Evolutionary conservation across 345 rosid genomes (phyloP).

Genomic region (Eucalyptus curtisii): DNA sequence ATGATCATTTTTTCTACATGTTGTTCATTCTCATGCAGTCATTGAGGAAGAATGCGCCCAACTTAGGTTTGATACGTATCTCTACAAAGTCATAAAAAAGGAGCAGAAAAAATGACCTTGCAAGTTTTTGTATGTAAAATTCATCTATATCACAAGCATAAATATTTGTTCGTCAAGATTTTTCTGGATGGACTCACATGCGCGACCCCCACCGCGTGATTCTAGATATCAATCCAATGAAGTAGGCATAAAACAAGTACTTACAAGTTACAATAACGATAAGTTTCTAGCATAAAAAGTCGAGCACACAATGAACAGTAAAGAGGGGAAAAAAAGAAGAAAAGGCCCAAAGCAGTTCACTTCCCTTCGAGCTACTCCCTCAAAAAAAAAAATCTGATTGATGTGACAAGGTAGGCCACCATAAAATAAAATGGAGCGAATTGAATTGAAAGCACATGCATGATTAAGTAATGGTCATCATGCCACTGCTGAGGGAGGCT

Average conservation of each 20-base stretch:
- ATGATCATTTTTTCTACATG: too few relatives aligned
- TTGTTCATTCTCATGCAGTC: too few relatives aligned
- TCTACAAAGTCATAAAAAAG: not conserved
- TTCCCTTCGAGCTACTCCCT: too few relatives aligned
- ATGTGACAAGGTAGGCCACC: too few relatives aligned
- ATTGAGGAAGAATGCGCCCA: accelerated
- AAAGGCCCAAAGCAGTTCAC: too few relatives aligned
- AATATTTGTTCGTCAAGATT: not conserved
- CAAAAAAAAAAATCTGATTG: too few relatives aligned
- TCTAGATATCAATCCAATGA: not conserved
- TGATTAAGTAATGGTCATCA: too few relatives aligned
- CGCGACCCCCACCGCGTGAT: not conserved
- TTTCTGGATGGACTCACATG: not conserved
- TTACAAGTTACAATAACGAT: not conserved
- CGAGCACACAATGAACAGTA: not conserved
- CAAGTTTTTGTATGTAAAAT: not conserved
- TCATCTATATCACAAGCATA: not conserved
- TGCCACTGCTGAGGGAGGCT: too few relatives aligned
- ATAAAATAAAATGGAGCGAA: too few relatives aligned
- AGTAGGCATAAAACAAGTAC: not conserved
- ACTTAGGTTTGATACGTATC: not conserved
- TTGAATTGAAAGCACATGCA: too few relatives aligned
- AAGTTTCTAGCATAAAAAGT: not conserved
- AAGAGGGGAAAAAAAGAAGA: accelerated
- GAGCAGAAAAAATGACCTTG: not conserved